These are phyloP conservation scores for Tricholoma sp. DNA, from an alignment of 768 basidiomycete species.

Conservation along the genomic window DNA sequence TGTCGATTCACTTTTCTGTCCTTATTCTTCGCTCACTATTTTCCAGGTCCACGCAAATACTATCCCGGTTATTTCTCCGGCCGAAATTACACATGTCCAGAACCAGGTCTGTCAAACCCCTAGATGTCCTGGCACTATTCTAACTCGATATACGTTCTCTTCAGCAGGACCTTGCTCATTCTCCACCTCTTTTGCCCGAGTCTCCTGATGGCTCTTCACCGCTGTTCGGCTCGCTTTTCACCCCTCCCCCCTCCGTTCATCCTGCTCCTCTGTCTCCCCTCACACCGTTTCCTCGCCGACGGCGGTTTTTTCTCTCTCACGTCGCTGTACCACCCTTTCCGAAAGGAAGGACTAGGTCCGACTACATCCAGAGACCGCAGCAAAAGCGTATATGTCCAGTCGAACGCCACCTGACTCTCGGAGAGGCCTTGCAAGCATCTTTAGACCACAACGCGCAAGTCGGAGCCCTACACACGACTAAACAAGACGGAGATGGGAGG, in stretches of 20 bases:
- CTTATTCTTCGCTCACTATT: conserved; percentile 17
- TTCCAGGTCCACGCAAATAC: neutral
- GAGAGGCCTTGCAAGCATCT: conserved; percentile 12
- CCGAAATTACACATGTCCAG: neutral
- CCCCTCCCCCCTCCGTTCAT: conserved; percentile 8
- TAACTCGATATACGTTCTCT: neutral
- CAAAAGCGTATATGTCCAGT: neutral
- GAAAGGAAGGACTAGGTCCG: conserved; percentile 1
- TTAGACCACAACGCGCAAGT: conserved; percentile 10
- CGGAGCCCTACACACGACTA: neutral
- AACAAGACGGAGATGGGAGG: neutral
- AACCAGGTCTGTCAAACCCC: neutral
- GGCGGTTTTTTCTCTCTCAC: conserved; percentile 15
- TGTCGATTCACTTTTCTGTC: neutral
- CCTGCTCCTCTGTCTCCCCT: conserved; percentile 1
- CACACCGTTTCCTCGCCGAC: conserved; percentile 1
- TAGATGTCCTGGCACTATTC: neutral
- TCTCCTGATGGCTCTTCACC: neutral
- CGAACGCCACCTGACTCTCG: conserved; percentile 6
- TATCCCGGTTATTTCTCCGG: neutral
- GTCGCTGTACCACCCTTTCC: conserved; percentile 21
- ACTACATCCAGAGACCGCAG: conserved; percentile 12
- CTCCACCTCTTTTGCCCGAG: neutral
- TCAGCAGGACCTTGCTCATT: neutral
- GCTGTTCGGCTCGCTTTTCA: conserved; percentile 1